phyloP scores from a whole-genome alignment of 2,329 filamentous ascomycete genomes.

The Trichoderma sp. region DNA sequence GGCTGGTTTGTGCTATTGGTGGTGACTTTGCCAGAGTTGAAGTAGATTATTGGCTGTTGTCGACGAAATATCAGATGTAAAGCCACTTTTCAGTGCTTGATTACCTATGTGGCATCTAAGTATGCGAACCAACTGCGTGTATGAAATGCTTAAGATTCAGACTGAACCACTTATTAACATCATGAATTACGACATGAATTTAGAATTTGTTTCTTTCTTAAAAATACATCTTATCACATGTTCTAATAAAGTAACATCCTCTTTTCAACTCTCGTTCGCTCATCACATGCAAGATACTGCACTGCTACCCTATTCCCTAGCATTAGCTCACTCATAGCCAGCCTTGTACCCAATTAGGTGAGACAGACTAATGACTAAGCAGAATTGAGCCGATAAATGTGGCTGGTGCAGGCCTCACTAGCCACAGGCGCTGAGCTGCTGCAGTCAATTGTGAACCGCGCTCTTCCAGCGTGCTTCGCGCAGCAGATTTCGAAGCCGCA shows the following conservation, averaged over 20 bases:
- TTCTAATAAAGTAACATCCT: background rate
- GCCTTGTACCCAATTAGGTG: background rate
- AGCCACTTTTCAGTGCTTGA: background rate
- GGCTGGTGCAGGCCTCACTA: background rate
- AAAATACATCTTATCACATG: background rate
- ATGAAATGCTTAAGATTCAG: background rate
- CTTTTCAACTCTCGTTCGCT: background rate
- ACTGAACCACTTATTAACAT: background rate
- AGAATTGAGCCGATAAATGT: background rate
- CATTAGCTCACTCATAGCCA: background rate
- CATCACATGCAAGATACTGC: background rate
- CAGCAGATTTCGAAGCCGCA: constrained; percentile 23
- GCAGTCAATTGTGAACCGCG: constrained; percentile 13
- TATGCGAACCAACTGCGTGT: background rate
- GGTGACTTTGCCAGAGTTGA: background rate
- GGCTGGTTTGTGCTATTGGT: background rate
- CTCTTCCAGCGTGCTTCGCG: constrained; percentile 25
- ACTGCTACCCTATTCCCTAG: background rate
- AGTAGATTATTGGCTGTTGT: background rate
- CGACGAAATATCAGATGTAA: background rate
- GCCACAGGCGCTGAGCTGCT: constrained; percentile 11
- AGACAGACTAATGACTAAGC: background rate
- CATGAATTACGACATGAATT: background rate
- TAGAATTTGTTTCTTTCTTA: background rate
- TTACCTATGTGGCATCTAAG: background rate